phyloP scores from a whole-genome alignment of 78 protist species.

The Emiliania huxleyi region DNA sequence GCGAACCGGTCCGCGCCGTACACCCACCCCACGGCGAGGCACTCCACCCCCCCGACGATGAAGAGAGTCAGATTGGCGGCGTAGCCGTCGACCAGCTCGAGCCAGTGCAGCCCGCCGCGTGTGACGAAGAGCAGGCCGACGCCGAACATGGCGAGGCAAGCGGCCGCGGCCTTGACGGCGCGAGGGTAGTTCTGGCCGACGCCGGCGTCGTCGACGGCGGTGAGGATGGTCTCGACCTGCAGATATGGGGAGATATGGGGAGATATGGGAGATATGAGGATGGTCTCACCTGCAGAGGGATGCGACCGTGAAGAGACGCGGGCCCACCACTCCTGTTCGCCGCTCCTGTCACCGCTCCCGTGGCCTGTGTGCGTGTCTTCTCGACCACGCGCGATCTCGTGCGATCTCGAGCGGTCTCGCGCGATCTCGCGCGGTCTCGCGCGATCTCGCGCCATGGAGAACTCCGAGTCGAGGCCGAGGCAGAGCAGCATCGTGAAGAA shows the following conservation, averaged over 20 bases:
- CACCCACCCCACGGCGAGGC: background rate
- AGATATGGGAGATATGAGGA: too few relatives aligned
- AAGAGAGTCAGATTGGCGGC: background rate
- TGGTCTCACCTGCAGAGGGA: too few relatives aligned
- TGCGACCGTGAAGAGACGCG: too few relatives aligned
- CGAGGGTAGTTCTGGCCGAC: background rate
- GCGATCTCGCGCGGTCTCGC: too few relatives aligned
- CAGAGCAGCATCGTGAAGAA: slow-evolving; percentile 17
- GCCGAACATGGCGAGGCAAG: background rate
- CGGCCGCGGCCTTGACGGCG: background rate
- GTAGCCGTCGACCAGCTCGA: slow-evolving; percentile 20
- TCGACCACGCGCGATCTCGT: too few relatives aligned
- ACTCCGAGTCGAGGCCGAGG: slow-evolving; percentile 5
- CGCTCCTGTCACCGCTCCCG: too few relatives aligned
- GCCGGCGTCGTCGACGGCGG: background rate
- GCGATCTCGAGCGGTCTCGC: too few relatives aligned
- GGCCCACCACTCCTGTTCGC: too few relatives aligned
- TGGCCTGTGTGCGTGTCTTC: too few relatives aligned
- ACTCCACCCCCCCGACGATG: background rate
- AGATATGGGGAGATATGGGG: too few relatives aligned
- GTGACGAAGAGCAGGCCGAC: background rate
- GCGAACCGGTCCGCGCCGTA: background rate
- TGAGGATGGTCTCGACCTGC: slow-evolving; percentile 19
- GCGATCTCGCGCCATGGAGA: too few relatives aligned
- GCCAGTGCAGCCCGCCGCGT: background rate